phyloP scores from a whole-genome alignment of 768 basidiomycete genomes.

The Pleurotus tuoliensis region DNA sequence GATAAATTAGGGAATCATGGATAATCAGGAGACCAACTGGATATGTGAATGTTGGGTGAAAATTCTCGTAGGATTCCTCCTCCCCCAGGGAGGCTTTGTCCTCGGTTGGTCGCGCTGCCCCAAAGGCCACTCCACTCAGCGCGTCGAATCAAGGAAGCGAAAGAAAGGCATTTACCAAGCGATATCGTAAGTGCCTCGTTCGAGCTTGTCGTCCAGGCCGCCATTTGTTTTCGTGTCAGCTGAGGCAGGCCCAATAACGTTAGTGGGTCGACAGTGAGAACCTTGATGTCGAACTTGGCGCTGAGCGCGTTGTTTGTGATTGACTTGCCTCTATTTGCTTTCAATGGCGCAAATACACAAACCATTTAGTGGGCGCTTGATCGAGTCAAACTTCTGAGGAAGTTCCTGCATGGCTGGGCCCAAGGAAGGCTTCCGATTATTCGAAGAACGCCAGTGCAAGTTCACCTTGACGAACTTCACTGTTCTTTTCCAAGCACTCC shows the following conservation, averaged over 20 bases:
- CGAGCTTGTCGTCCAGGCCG: slow-evolving; percentile 77
- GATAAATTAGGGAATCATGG: not conserved
- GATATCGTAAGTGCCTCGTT: slow-evolving; percentile 75
- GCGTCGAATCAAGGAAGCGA: not conserved
- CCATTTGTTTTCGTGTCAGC: slow-evolving; percentile 23
- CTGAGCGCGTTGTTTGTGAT: slow-evolving; percentile 8
- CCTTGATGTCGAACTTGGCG: slow-evolving; percentile 3
- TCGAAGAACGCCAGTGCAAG: too few species aligned
- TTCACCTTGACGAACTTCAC: too few species aligned
- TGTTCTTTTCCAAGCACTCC: too few species aligned
- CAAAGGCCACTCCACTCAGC: not conserved
- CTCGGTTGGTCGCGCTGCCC: slow-evolving; percentile 64
- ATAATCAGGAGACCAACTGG: slow-evolving; percentile 55
- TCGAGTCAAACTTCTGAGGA: too few species aligned
- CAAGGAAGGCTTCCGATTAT: too few species aligned
- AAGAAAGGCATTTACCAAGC: slow-evolving; percentile 48
- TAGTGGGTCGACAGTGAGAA: slow-evolving; percentile 7
- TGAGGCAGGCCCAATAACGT: not conserved
- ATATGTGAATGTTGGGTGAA: slow-evolving; percentile 91
- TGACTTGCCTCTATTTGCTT: not conserved
- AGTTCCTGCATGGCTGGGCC: too few species aligned
- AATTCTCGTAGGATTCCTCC: slow-evolving; percentile 59
- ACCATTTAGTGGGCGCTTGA: too few species aligned
- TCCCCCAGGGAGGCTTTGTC: slow-evolving; percentile 57
- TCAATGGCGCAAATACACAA: not conserved